phyloP scores from a whole-genome alignment of 1,284 basidiomycete genomes.

The Ceraceosorus guamensis region DNA sequence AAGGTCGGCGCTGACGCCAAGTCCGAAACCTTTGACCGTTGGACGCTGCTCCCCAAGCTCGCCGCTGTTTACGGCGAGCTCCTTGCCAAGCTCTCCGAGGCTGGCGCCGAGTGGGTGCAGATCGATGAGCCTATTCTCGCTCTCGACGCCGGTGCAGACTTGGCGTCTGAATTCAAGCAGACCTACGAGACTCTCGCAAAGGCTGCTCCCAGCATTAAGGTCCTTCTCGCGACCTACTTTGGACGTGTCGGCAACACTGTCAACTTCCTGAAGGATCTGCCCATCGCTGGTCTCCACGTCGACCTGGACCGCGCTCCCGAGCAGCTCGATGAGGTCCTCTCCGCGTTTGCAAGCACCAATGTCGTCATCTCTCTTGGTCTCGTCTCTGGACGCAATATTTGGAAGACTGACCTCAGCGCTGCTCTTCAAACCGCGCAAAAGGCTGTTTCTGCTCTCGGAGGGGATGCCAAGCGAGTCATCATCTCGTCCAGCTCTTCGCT shows the following conservation, averaged over 20 bases:
- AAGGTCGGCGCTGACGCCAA: slow-evolving; percentile 79
- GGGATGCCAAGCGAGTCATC: slow-evolving; percentile 62
- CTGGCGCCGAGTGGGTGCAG: slow-evolving; percentile 90
- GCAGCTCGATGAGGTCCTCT: slow-evolving; percentile 78
- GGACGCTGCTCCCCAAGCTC: slow-evolving; percentile 81
- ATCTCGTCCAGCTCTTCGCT: slow-evolving; percentile 95
- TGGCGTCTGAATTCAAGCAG: slow-evolving; percentile 72
- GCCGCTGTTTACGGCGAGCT: slow-evolving; percentile 88
- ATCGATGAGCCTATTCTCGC: slow-evolving; percentile 96
- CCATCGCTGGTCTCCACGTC: slow-evolving; percentile 88
- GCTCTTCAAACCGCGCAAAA: slow-evolving; percentile 78
- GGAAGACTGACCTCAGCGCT: slow-evolving; percentile 91
- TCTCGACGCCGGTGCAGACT: slow-evolving; percentile 72
- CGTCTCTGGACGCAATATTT: slow-evolving; percentile 98
- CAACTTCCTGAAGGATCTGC: slow-evolving; percentile 82
- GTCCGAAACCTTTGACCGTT: slow-evolving; percentile 75
- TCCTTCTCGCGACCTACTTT: slow-evolving; percentile 87
- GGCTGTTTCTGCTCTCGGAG: slow-evolving; percentile 53
- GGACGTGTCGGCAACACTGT: slow-evolving; percentile 90
- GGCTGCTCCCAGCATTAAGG: slow-evolving; percentile 68
- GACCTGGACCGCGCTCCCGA: slow-evolving; percentile 82
- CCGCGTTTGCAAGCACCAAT: slow-evolving; percentile 58
- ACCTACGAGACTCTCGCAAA: slow-evolving; percentile 76
- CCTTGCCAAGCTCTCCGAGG: slow-evolving; percentile 80
- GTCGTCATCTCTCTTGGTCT: slow-evolving; percentile 87